Evolutionary conservation across 2,329 filamentous ascomycete species (phyloP).

Genomic region (Epichloe glyceriae): DNA sequence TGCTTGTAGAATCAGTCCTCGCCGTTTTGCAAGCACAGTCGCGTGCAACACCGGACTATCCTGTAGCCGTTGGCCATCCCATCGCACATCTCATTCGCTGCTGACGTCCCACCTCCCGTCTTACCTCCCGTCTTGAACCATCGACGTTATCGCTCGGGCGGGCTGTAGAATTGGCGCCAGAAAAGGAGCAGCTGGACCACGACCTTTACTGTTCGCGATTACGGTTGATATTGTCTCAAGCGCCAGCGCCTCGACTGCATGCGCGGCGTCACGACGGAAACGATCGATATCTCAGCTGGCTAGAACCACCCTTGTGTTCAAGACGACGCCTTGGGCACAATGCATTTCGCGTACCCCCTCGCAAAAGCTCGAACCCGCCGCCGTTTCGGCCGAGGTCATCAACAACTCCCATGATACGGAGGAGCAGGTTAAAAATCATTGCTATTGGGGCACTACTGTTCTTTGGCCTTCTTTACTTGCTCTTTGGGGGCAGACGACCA

Average conservation of each 20-base stretch:
- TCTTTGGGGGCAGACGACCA: conserved; percentile 27
- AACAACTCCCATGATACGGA: conserved; percentile 39
- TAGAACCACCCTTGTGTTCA: background rate
- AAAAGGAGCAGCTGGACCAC: background rate
- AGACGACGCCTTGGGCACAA: conserved; percentile 24
- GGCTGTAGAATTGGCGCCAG: background rate
- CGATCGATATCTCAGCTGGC: background rate
- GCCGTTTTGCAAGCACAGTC: background rate
- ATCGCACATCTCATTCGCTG: background rate
- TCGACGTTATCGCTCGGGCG: background rate
- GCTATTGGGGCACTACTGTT: conserved; percentile 41
- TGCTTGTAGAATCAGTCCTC: background rate
- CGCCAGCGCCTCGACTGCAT: background rate
- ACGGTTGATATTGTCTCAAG: background rate
- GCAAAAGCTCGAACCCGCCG: conserved; percentile 67
- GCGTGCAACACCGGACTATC: background rate
- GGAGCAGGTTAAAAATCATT: conserved; percentile 48
- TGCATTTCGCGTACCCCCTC: conserved; percentile 89
- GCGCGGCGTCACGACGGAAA: background rate
- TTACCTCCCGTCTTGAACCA: background rate
- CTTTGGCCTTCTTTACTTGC: conserved; percentile 46
- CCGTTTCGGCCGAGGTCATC: conserved; percentile 53
- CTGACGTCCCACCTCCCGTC: background rate
- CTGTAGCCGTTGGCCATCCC: background rate
- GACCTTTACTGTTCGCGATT: background rate